Percentiles rank a stretch among this genome's conserved stretches.
Conservation (phyloP, 1,284 basidiomycete species). For the Polyporus tsugae region DNA sequence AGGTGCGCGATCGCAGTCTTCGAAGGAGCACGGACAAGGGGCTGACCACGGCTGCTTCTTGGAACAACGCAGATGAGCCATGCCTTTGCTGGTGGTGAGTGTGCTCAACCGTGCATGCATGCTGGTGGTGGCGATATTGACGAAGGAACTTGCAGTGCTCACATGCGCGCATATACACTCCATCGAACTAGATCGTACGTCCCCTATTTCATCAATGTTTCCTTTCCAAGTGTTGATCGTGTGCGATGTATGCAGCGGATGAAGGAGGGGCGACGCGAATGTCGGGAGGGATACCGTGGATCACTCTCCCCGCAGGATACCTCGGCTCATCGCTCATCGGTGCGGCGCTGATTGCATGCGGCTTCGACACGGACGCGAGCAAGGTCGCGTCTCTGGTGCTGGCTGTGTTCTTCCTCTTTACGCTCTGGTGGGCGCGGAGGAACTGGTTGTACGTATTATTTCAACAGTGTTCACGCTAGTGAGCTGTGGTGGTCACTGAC, state of each 20-base stretch:
- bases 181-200: conserved; percentile 84
- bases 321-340: conserved; percentile 94
- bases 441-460: conserved; percentile 73
- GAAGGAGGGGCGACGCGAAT: conserved; percentile 94
- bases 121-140: not conserved
- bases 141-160: conserved; percentile 53
- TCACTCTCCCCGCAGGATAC: conserved; percentile 92
- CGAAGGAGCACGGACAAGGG: not conserved
- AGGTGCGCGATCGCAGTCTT: conserved; percentile 55
- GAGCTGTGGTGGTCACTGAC: conserved; percentile 4
- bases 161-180: conserved; percentile 94
- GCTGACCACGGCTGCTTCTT: conserved; percentile 3
- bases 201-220: not conserved
- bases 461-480: not conserved
- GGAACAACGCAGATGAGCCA: conserved; percentile 76
- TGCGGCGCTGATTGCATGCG: conserved; percentile 88
- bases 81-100: conserved; percentile 53
- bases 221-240: conserved; percentile 10
- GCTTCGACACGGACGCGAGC: conserved; percentile 93
- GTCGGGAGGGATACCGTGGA: conserved; percentile 90
- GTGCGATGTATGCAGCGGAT: conserved; percentile 62
- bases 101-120: not conserved
- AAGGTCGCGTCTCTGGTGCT: conserved; percentile 89
- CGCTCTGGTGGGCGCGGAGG: conserved; percentile 88
- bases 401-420: conserved; percentile 89